These are phyloP conservation scores for Coffea eugenioides DNA, from an alignment of 257 asterid genomes.

Conservation along the genomic window DNA sequence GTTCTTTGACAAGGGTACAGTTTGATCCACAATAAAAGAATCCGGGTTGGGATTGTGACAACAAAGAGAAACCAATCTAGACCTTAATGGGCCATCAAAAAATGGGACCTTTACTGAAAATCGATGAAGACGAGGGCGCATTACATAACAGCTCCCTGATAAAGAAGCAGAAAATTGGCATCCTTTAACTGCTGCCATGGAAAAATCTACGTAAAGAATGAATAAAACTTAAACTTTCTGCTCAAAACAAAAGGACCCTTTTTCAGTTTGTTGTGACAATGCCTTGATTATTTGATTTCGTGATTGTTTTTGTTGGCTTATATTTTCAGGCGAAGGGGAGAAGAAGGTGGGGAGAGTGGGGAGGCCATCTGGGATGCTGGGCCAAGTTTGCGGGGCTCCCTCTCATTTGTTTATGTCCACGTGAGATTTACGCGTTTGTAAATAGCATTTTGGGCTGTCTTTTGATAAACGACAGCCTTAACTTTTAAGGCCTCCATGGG, in stretches of 20 bases:
- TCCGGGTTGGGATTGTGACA: slow-evolving; percentile 55
- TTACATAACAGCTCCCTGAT: slow-evolving; percentile 1
- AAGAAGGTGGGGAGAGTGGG: neutral
- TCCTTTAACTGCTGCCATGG: slow-evolving; percentile 21
- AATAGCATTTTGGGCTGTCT: no score
- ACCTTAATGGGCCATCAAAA: slow-evolving; percentile 30
- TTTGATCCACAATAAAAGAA: slow-evolving; percentile 46
- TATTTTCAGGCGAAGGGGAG: slow-evolving; percentile 6
- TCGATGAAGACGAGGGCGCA: slow-evolving; percentile 7
- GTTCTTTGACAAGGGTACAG: slow-evolving; percentile 31
- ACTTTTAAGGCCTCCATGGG: no score
- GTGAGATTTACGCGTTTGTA: neutral
- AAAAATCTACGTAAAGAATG: neutral
- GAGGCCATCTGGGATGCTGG: neutral
- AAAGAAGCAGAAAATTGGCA: neutral
- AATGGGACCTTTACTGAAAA: slow-evolving; percentile 40
- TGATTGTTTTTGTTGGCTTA: no score
- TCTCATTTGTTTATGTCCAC: slow-evolving; percentile 1
- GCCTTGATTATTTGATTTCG: neutral
- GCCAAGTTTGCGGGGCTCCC: neutral
- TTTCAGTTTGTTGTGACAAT: neutral
- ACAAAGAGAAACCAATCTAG: slow-evolving; percentile 44
- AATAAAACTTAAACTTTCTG: neutral
- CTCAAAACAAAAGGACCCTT: neutral
- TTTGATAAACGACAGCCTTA: no score